Conservation (phyloP, 345 rosid genomes). For the Gossypium longicalyx region DNA sequence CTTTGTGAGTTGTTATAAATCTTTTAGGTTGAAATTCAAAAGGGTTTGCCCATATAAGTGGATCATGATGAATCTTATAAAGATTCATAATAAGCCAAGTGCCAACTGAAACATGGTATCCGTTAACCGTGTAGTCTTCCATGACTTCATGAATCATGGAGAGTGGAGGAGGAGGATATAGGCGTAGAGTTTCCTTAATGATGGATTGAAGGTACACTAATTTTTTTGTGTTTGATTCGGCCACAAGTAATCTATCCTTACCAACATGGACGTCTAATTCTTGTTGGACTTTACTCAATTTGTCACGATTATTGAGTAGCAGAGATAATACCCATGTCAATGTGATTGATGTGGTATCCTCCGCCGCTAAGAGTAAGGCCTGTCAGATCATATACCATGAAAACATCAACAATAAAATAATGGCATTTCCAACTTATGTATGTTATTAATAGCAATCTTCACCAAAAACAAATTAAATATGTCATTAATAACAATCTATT, state of each 20-base stretch:
- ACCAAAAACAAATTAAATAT: too few species aligned
- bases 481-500: too few species aligned
- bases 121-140: slow-evolving; percentile 20
- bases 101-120: slow-evolving; percentile 20
- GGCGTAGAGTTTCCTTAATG: slow-evolving; percentile 27
- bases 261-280: slow-evolving; percentile 29
- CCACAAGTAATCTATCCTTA: slow-evolving; percentile 9
- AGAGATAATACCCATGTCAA: slow-evolving; percentile 30
- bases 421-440: too few species aligned
- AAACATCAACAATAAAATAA: too few species aligned
- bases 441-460: too few species aligned
- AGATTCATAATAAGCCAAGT: background rate
- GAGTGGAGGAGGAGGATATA: slow-evolving; percentile 31
- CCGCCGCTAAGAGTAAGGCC: slow-evolving; percentile 22
- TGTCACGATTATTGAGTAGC: slow-evolving; percentile 25
- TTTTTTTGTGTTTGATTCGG: slow-evolving; percentile 28
- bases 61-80: slow-evolving; percentile 31
- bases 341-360: slow-evolving; percentile 25
- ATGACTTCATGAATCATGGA: slow-evolving; percentile 18
- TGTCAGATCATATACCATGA: slow-evolving; percentile 1
- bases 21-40: slow-evolving; percentile 25
- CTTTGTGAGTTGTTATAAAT: slow-evolving; percentile 18
- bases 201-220: slow-evolving; percentile 28
- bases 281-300: slow-evolving; percentile 20
- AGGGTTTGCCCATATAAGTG: slow-evolving; percentile 25